Percentiles rank a stretch among this genome's conserved stretches.
Conservation (phyloP, 1,139 yeast genomes). For the Yamadazyma triangularis region DNA sequence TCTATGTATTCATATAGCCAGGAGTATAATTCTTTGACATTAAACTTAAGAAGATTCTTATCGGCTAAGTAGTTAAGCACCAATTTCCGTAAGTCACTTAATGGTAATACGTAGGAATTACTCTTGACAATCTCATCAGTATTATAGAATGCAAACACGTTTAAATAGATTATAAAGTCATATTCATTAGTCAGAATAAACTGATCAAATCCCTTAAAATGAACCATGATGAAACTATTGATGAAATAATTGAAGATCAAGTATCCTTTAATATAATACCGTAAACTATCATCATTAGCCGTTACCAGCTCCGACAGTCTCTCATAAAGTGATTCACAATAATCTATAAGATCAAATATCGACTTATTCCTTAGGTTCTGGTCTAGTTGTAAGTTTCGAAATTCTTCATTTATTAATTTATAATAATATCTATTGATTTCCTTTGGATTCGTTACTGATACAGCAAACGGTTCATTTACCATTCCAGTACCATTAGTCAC, state of each 20-base stretch:
- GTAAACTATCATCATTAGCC: slow-evolving; percentile 18
- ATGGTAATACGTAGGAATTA: slow-evolving; percentile 19
- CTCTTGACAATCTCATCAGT: slow-evolving; percentile 24
- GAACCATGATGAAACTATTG: slow-evolving; percentile 40
- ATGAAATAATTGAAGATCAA: slow-evolving; percentile 42
- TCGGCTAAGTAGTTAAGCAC: slow-evolving; percentile 28
- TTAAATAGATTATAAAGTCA: slow-evolving; percentile 42
- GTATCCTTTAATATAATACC: slow-evolving; percentile 34
- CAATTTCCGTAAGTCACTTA: slow-evolving; percentile 22
- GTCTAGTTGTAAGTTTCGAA: slow-evolving; percentile 35
- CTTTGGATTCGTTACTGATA: slow-evolving; percentile 3
- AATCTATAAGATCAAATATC: slow-evolving; percentile 40
- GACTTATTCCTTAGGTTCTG: slow-evolving; percentile 25
- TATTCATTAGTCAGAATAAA: slow-evolving; percentile 35
- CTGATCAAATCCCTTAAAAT: slow-evolving; percentile 41
- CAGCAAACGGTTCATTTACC: neutral
- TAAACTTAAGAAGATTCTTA: slow-evolving; percentile 30
- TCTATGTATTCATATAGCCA: slow-evolving; percentile 43
- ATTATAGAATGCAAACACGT: slow-evolving; percentile 40
- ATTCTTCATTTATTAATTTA: slow-evolving; percentile 31
- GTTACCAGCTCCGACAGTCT: slow-evolving; percentile 13
- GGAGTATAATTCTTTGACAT: slow-evolving; percentile 32
- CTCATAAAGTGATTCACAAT: slow-evolving; percentile 40
- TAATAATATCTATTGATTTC: slow-evolving; percentile 19
- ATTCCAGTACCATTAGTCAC: neutral